These are phyloP conservation scores for Theobroma grandiflorum DNA, from an alignment of 441 rosid species.

Conservation along the genomic window DNA sequence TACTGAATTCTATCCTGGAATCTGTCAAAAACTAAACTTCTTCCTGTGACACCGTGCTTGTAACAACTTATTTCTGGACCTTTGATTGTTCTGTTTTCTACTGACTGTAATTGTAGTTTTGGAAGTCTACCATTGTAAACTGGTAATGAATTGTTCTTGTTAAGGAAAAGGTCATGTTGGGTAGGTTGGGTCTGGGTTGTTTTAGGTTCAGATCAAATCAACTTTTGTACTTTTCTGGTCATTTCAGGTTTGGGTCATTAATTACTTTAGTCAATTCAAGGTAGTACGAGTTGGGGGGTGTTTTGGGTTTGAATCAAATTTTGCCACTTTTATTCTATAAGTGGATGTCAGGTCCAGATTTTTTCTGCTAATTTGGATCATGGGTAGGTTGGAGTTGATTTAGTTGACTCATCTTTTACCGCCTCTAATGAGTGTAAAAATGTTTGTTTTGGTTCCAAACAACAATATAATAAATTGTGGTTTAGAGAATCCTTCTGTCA, in stretches of 20 bases:
- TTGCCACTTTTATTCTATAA: neutral
- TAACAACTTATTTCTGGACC: constrained; percentile 12
- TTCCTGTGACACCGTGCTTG: neutral
- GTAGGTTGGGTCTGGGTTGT: neutral
- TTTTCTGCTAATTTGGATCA: neutral
- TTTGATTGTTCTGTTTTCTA: constrained; percentile 14
- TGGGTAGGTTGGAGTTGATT: constrained; percentile 8
- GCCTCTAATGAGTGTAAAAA: neutral
- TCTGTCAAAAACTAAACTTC: neutral
- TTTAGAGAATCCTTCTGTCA: neutral
- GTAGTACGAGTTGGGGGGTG: neutral
- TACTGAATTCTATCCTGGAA: constrained; percentile 1
- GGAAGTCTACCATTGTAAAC: neutral
- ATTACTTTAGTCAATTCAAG: constrained; percentile 6
- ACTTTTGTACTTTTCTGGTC: neutral
- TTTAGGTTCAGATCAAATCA: neutral
- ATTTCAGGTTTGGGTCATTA: neutral
- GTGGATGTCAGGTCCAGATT: neutral
- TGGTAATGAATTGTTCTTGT: neutral
- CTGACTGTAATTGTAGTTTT: neutral
- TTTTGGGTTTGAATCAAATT: constrained; percentile 15
- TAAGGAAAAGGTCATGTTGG: constrained; percentile 2
- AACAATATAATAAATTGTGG: constrained; percentile 1
- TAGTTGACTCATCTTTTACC: neutral
- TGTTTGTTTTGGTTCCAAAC: neutral